phyloP scores from a whole-genome alignment of 2,329 filamentous ascomycete species.

The Colletotrichum siamense region DNA sequence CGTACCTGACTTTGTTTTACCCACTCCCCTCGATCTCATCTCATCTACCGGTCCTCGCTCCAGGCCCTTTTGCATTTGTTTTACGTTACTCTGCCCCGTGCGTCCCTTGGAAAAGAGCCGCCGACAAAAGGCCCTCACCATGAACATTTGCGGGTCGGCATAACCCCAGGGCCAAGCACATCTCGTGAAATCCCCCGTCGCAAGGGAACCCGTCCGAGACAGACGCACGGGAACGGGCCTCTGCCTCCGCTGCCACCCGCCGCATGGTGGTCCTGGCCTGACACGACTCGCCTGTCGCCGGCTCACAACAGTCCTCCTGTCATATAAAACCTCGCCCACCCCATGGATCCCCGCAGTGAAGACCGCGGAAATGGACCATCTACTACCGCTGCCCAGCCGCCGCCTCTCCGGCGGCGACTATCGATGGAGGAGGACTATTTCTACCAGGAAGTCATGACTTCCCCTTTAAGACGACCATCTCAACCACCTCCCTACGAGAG shows the following conservation, averaged over 20 bases:
- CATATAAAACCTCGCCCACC: conserved; percentile 19
- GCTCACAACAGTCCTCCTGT: conserved; percentile 5
- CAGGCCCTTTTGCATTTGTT: conserved; percentile 18
- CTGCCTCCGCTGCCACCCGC: conserved; percentile 19
- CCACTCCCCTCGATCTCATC: conserved; percentile 19
- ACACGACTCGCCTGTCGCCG: conserved; percentile 20
- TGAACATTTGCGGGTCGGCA: conserved; percentile 23
- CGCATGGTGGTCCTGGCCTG: conserved; percentile 20
- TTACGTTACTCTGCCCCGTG: conserved; percentile 23
- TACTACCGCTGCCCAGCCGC: conserved; percentile 35
- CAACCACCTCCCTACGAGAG: conserved; percentile 53
- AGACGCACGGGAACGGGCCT: conserved; percentile 22
- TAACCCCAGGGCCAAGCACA: conserved; percentile 22
- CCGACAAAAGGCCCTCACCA: conserved; percentile 24
- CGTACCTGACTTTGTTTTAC: conserved; percentile 5
- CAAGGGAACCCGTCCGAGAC: conserved; percentile 19
- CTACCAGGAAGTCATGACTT: conserved; percentile 58
- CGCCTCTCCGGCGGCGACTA: conserved; percentile 49
- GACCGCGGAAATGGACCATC: conserved; percentile 25
- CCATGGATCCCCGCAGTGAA: conserved; percentile 31
- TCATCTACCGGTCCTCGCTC: conserved; percentile 19
- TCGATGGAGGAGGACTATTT: conserved; percentile 62
- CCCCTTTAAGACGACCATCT: conserved; percentile 45
- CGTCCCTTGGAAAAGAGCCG: conserved; percentile 20
- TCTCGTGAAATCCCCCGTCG: conserved; percentile 17